Evolutionary conservation across 2,329 filamentous ascomycete species (phyloP).

Genomic region (Cladosporium cucumerinum): DNA sequence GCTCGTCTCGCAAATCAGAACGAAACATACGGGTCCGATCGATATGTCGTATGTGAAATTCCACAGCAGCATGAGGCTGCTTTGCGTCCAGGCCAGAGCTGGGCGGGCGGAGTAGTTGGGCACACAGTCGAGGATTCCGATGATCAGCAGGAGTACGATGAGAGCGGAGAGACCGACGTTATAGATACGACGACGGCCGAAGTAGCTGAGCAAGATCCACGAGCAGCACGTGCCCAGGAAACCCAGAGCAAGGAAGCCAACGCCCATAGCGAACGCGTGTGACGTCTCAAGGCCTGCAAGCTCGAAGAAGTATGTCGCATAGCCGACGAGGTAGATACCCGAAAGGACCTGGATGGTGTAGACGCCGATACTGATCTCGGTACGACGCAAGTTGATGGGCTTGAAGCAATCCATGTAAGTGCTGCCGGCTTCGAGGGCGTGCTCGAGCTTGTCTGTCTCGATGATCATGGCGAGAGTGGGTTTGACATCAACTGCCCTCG

Average conservation of each 20-base stretch:
- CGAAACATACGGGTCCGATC: slow-evolving; percentile 39
- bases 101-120: slow-evolving; percentile 27
- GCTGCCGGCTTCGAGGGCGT: slow-evolving; percentile 39
- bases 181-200: slow-evolving; percentile 42
- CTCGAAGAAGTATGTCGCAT: slow-evolving; percentile 49
- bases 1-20: slow-evolving; percentile 39
- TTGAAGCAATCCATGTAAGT: slow-evolving; percentile 43
- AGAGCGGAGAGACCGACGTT: slow-evolving; percentile 37
- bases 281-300: slow-evolving; percentile 40
- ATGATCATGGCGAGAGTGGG: slow-evolving; percentile 41
- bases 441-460: slow-evolving; percentile 36
- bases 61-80: slow-evolving; percentile 37
- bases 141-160: slow-evolving; percentile 35
- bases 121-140: slow-evolving; percentile 40
- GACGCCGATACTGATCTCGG: slow-evolving; percentile 43
- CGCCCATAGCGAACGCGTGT: slow-evolving; percentile 40
- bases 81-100: slow-evolving; percentile 41
- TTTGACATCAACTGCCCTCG: slow-evolving; percentile 39
- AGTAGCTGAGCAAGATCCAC: slow-evolving; percentile 39
- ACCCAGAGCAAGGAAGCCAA: slow-evolving; percentile 43
- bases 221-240: slow-evolving; percentile 42
- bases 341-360: slow-evolving; percentile 44
- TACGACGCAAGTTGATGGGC: slow-evolving; percentile 41
- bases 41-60: slow-evolving; percentile 38
- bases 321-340: slow-evolving; percentile 44